Conservation (phyloP, 1,284 basidiomycete genomes). For the Coniferiporia sulphurascens region DNA sequence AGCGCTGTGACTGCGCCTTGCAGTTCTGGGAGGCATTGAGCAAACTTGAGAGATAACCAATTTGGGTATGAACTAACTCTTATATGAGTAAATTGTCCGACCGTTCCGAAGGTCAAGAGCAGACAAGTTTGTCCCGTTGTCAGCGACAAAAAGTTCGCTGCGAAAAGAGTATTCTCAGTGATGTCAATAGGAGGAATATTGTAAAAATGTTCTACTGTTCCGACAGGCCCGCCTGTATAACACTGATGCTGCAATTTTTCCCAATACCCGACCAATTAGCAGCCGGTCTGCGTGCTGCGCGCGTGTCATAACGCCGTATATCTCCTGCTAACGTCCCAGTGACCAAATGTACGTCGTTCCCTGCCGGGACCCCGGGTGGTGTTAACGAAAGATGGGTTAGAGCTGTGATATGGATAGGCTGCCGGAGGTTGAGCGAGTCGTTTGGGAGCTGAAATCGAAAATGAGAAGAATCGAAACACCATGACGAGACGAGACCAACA, state of each 20-base stretch:
- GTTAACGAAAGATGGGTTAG: conserved; percentile 49
- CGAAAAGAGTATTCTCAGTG: conserved; percentile 1
- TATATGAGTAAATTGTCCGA: conserved; percentile 64
- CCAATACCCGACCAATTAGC: conserved; percentile 60
- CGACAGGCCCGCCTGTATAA: conserved; percentile 52
- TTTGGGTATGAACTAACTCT: conserved; percentile 39
- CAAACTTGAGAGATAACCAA: not conserved
- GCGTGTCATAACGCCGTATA: conserved; percentile 77
- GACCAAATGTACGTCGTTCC: conserved; percentile 47
- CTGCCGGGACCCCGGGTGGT: conserved; percentile 28
- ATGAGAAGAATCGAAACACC: not conserved
- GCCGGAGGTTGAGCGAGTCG: conserved; percentile 73
- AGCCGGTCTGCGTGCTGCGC: conserved; percentile 65
- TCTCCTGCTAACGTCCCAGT: conserved; percentile 77
- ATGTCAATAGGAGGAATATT: not conserved
- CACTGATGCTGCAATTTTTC: conserved; percentile 63
- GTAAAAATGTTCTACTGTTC: conserved; percentile 53
- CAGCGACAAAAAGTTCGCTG: conserved; percentile 76
- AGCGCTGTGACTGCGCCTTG: conserved; percentile 65
- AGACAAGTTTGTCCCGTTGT: conserved; percentile 64
- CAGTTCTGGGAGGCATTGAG: conserved; percentile 41
- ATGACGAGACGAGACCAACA: conserved; percentile 31
- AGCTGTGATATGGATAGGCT: conserved; percentile 75
- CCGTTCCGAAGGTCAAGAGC: conserved; percentile 77
- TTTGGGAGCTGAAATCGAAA: conserved; percentile 55